These are phyloP conservation scores for Dioscorea zingiberensis DNA, from an alignment of 106 monocot genomes.

Conservation along the genomic window DNA sequence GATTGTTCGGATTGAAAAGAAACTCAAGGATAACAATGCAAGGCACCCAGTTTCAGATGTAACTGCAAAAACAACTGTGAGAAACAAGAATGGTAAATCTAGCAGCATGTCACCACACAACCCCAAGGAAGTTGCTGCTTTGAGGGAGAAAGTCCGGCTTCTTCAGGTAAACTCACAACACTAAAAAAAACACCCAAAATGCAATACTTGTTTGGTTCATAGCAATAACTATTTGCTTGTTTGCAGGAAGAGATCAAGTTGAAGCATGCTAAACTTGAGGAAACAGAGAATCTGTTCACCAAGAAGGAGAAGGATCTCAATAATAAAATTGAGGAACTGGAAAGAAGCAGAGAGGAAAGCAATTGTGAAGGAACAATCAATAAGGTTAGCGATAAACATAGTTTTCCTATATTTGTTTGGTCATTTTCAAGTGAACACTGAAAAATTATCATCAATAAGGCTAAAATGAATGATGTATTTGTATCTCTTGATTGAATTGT, in stretches of 20 bases:
- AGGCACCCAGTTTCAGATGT: constrained; percentile 11
- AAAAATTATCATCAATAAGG: no score
- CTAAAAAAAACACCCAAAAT: no score
- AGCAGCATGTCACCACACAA: neutral
- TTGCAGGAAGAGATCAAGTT: constrained; percentile 16
- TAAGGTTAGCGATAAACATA: no score
- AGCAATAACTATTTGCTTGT: neutral
- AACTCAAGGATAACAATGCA: constrained; percentile 20
- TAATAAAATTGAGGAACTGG: constrained; percentile 8
- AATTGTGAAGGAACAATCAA: no score
- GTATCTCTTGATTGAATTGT: no score
- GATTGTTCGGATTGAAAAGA: constrained; percentile 20
- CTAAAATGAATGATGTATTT: no score
- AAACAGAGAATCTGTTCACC: constrained; percentile 2
- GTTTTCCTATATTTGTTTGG: no score
- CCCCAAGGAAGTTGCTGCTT: neutral
- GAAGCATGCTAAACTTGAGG: constrained; percentile 11
- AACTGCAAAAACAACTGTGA: constrained; percentile 6
- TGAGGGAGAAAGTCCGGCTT: neutral
- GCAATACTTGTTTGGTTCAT: neutral
- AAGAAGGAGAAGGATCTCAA: constrained; percentile 10
- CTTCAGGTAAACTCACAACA: constrained; percentile 18
- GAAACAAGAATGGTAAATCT: constrained; percentile 17
- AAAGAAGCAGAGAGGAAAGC: neutral
- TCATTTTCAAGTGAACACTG: no score